Conservation (phyloP, 768 basidiomycete genomes). For the Lactarius hatsudake region DNA sequence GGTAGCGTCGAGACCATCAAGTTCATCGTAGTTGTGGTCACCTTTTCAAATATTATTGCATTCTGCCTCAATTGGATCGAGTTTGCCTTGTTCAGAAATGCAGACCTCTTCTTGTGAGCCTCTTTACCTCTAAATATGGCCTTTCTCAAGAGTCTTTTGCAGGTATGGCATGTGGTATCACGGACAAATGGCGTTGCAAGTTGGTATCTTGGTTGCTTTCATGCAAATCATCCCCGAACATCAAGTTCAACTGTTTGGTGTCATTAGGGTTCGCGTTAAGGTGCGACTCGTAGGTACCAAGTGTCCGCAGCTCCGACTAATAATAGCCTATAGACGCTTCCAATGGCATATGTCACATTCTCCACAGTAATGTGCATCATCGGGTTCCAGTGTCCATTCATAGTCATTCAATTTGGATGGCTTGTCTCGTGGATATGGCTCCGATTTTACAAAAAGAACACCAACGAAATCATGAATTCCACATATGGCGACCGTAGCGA, state of each 20-base stretch:
- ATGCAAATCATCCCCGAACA: slow-evolving; percentile 98
- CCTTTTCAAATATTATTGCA: slow-evolving; percentile 83
- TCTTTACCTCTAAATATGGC: slow-evolving; percentile 19
- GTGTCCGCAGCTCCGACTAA: not conserved
- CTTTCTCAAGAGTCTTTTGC: not conserved
- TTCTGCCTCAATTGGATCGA: slow-evolving; percentile 89
- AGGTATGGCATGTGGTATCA: slow-evolving; percentile 90
- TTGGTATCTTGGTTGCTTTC: slow-evolving; percentile 89
- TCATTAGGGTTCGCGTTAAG: slow-evolving; percentile 87
- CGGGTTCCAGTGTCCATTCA: slow-evolving; percentile 87
- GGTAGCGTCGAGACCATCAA: slow-evolving; percentile 81
- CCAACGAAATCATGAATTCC: slow-evolving; percentile 57
- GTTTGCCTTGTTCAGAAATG: slow-evolving; percentile 61
- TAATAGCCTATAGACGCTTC: slow-evolving; percentile 59
- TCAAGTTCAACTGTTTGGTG: slow-evolving; percentile 88
- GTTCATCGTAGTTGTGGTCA: slow-evolving; percentile 78
- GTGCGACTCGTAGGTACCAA: slow-evolving; percentile 37
- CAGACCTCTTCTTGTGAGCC: slow-evolving; percentile 78
- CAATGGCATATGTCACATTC: slow-evolving; percentile 91
- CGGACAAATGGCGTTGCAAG: slow-evolving; percentile 90
- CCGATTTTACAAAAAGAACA: slow-evolving; percentile 92
- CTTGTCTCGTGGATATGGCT: slow-evolving; percentile 94
- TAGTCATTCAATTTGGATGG: slow-evolving; percentile 99
- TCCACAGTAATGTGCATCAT: slow-evolving; percentile 82
- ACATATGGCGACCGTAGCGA: slow-evolving; percentile 93